phyloP scores from a whole-genome alignment of 179 eudicot species.

The Carnegiea gigantea region DNA sequence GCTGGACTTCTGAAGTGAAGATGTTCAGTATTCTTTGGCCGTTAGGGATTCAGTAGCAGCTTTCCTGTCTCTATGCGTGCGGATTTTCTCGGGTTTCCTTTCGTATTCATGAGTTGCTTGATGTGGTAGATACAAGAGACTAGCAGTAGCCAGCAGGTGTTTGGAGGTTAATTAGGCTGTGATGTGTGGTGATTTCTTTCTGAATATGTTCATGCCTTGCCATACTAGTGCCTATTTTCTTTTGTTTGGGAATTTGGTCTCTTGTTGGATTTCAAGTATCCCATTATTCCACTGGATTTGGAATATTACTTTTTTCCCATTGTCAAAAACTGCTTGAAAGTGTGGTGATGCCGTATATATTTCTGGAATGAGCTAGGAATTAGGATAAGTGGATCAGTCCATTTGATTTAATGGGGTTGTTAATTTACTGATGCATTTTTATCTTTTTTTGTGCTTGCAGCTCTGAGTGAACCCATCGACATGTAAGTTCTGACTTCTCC shows the following conservation, averaged over 20 bases:
- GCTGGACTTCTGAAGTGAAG: not conserved
- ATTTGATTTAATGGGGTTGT: not conserved
- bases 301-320: not conserved
- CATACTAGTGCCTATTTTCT: not conserved
- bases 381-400: not conserved
- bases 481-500: slow-evolving; percentile 47
- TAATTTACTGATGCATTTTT: not conserved
- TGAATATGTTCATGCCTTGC: not conserved
- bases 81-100: no score
- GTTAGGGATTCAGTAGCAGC: not conserved
- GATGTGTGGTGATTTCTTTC: not conserved
- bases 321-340: no score
- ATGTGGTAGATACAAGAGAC: no score
- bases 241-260: not conserved
- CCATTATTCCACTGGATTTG: not conserved
- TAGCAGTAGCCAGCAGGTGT: not conserved
- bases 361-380: not conserved
- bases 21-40: not conserved
- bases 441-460: slow-evolving; percentile 40
- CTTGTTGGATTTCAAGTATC: slow-evolving; percentile 2
- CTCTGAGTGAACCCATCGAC: slow-evolving; percentile 88
- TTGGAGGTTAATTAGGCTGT: not conserved
- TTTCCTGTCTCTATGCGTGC: not conserved
- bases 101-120: no score
- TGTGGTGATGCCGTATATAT: not conserved